Conservation (phyloP, 2,329 filamentous ascomycete genomes). For the Phaeoacremonium minimum region DNA sequence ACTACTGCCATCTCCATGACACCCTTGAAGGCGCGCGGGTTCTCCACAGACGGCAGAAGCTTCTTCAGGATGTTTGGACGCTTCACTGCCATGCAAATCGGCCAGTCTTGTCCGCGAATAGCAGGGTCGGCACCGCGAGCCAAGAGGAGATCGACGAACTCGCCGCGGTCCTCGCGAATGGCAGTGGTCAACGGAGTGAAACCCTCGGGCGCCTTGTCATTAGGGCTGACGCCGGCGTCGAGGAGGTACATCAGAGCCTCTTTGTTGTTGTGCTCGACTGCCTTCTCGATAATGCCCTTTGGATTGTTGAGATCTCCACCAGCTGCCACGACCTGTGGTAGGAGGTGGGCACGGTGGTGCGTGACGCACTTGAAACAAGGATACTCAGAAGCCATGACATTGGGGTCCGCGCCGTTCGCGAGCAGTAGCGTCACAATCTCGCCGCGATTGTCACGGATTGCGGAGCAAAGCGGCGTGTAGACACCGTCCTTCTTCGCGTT, state of each 20-base stretch:
- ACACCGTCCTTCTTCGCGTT: constrained; percentile 61
- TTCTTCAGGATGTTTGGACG: constrained; percentile 56
- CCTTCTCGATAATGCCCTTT: constrained; percentile 62
- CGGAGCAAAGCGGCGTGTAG: constrained; percentile 64
- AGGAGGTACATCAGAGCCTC: constrained; percentile 58
- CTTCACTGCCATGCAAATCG: constrained; percentile 63
- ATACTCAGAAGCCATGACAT: constrained; percentile 59
- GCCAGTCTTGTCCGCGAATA: constrained; percentile 65
- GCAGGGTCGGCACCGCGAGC: constrained; percentile 56
- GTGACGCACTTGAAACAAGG: constrained; percentile 66
- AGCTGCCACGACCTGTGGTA: constrained; percentile 54
- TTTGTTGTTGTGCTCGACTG: constrained; percentile 57
- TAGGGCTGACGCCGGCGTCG: constrained; percentile 54
- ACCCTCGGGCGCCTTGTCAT: constrained; percentile 53
- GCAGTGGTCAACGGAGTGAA: constrained; percentile 62
- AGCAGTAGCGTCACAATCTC: constrained; percentile 60
- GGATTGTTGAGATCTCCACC: constrained; percentile 56
- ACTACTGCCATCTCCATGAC: constrained; percentile 65
- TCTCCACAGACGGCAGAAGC: constrained; percentile 51
- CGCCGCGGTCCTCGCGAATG: constrained; percentile 54
- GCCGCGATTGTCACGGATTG: constrained; percentile 61
- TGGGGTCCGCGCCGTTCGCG: constrained; percentile 55
- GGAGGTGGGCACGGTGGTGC: constrained; percentile 56
- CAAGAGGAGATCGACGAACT: constrained; percentile 57
- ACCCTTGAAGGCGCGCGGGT: constrained; percentile 60